Percentiles rank a stretch among this genome's conserved stretches.
These are phyloP conservation scores for Stenogyne calaminthoides DNA, from an alignment of 305 asterid species.

Conservation along the genomic window DNA sequence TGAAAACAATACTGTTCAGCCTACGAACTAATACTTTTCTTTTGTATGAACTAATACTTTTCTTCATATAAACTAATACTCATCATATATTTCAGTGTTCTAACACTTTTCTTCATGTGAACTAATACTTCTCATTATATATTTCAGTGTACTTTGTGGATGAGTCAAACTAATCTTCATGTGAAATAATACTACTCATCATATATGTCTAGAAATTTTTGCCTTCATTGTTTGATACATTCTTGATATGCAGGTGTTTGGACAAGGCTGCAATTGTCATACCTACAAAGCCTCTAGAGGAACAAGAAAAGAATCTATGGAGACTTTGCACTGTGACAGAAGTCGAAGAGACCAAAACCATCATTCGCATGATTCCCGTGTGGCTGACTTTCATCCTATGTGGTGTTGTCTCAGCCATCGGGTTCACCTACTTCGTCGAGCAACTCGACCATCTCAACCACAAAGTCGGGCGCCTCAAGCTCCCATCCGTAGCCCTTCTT, in stretches of 20 bases:
- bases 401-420: slow-evolving; percentile 46
- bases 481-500: slow-evolving; percentile 41
- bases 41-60: too few relatives aligned
- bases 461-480: slow-evolving; percentile 41
- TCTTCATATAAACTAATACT: too few relatives aligned
- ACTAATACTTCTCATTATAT: too few relatives aligned
- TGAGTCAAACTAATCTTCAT: too few relatives aligned
- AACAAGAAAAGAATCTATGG: slow-evolving; percentile 39
- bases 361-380: slow-evolving; percentile 54
- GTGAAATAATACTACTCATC: too few relatives aligned
- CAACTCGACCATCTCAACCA: slow-evolving; percentile 43
- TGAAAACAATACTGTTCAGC: too few relatives aligned
- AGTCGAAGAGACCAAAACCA: slow-evolving; percentile 53
- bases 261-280: slow-evolving; percentile 58
- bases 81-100: too few relatives aligned
- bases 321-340: slow-evolving; percentile 53
- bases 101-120: too few relatives aligned
- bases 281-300: slow-evolving; percentile 34
- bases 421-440: slow-evolving; percentile 52
- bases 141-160: too few relatives aligned
- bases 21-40: too few relatives aligned
- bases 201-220: too few relatives aligned
- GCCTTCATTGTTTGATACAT: neutral
- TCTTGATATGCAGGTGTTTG: slow-evolving; percentile 43
- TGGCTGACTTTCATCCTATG: slow-evolving; percentile 48